Conservation (phyloP, 2,329 filamentous ascomycete species). For the Hypomyces rosellus region DNA sequence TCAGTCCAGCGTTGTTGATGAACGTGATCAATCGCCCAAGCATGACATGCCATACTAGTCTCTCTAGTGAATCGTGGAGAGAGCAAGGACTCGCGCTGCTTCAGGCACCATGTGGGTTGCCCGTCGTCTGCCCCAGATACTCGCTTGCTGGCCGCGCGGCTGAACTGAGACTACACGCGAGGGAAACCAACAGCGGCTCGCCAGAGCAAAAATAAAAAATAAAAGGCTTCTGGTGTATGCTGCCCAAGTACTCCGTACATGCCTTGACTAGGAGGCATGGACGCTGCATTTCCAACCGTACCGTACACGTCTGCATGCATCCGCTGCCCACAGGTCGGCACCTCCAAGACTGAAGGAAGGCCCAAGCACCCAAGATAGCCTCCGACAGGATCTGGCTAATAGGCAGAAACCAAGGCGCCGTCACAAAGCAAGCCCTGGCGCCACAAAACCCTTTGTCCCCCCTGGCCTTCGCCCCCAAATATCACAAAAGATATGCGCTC, state of each 20-base stretch:
- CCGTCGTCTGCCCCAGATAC: not conserved
- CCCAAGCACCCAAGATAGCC: conserved; percentile 6
- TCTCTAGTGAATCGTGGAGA: not conserved
- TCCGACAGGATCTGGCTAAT: not conserved
- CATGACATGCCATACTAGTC: not conserved
- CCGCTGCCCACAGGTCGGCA: not conserved
- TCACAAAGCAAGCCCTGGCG: not conserved
- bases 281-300: too few relatives aligned
- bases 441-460: not conserved
- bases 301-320: too few relatives aligned
- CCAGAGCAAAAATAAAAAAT: conserved; percentile 5
- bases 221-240: conserved; percentile 11
- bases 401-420: not conserved
- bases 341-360: not conserved
- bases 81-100: not conserved
- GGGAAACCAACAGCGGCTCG: conserved; percentile 3
- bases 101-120: not conserved
- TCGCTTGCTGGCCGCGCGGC: conserved; percentile 6
- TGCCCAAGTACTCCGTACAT: conserved; percentile 8
- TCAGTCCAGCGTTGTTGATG: not conserved
- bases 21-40: conserved; percentile 9
- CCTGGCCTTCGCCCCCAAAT: not conserved
- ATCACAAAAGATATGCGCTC: not conserved
- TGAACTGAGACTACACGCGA: conserved; percentile 7
- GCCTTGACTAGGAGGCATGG: not conserved